Conservation (phyloP, 495 filamentous ascomycete species). For the Hamigera avellanea region DNA sequence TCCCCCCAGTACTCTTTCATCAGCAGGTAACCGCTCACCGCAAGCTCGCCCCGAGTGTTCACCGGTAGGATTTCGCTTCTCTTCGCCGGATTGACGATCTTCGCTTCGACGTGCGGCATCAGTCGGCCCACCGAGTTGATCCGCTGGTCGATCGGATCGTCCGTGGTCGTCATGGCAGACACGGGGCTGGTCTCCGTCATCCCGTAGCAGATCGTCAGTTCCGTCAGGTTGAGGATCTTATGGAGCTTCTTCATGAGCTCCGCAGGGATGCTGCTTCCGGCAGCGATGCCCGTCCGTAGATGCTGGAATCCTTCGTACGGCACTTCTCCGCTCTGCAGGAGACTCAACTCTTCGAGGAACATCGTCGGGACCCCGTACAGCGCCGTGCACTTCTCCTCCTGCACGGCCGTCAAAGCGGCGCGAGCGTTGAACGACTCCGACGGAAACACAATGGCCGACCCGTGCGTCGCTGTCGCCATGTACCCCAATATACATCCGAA, state of each 20-base stretch:
- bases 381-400: constrained; percentile 68
- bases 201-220: constrained; percentile 92
- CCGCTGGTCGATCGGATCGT: constrained; percentile 70
- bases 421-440: constrained; percentile 75
- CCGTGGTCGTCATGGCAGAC: constrained; percentile 75
- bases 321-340: constrained; percentile 46
- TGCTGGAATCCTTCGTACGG: constrained; percentile 49
- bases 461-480: constrained; percentile 89
- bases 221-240: constrained; percentile 60
- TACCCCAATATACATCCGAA: constrained; percentile 87
- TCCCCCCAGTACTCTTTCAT: constrained; percentile 90
- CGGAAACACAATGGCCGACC: constrained; percentile 74
- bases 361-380: constrained; percentile 93
- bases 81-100: constrained; percentile 60
- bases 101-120: constrained; percentile 78
- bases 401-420: constrained; percentile 57
- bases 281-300: constrained; percentile 83
- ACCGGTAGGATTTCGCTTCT: constrained; percentile 45
- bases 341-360: constrained; percentile 79
- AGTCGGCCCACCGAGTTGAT: constrained; percentile 64
- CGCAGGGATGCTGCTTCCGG: constrained; percentile 71
- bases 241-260: constrained; percentile 78
- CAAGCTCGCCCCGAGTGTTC: constrained; percentile 67
- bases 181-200: constrained; percentile 99
- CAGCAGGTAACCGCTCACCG: constrained; percentile 71